Percentiles rank a stretch among this genome's conserved stretches.
Evolutionary conservation across 768 basidiomycete genomes (phyloP).

Genomic region (Russula compacta): DNA sequence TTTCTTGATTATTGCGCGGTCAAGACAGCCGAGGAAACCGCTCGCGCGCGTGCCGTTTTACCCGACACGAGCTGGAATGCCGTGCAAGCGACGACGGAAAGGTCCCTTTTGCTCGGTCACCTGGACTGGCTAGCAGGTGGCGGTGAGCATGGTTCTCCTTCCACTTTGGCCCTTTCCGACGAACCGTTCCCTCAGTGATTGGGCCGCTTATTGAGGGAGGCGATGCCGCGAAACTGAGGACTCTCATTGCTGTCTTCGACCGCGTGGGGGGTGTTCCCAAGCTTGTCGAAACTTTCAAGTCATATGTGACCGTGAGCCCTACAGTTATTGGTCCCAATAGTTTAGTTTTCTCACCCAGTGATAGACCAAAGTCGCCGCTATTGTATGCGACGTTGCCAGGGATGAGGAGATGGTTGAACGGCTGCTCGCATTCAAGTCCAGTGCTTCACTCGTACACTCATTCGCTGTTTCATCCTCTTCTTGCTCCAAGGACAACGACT

Average conservation of each 20-base stretch:
- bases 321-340: background rate
- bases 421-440: slow-evolving; percentile 58
- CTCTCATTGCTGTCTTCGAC: slow-evolving; percentile 54
- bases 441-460: slow-evolving; percentile 42
- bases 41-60: slow-evolving; percentile 43
- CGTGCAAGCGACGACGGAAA: slow-evolving; percentile 46
- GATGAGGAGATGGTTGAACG: slow-evolving; percentile 76
- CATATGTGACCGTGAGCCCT: slow-evolving; percentile 44
- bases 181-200: slow-evolving; percentile 35
- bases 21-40: slow-evolving; percentile 48
- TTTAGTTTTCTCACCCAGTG: background rate
- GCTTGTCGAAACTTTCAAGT: slow-evolving; percentile 54
- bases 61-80: slow-evolving; percentile 40
- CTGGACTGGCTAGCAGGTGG: slow-evolving; percentile 37
- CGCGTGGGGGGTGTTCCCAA: slow-evolving; percentile 46
- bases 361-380: slow-evolving; percentile 48
- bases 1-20: slow-evolving; percentile 44
- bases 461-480: slow-evolving; percentile 40
- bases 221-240: slow-evolving; percentile 35
- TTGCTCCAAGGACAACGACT: slow-evolving; percentile 44
- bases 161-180: background rate
- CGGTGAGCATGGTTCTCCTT: slow-evolving; percentile 23
- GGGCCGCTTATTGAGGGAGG: slow-evolving; percentile 41
- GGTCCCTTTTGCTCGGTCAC: slow-evolving; percentile 37
- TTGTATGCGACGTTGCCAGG: slow-evolving; percentile 50